These are phyloP conservation scores for Vaccinium corymbosum DNA, from an alignment of 148 eudicot species.

Conservation along the genomic window DNA sequence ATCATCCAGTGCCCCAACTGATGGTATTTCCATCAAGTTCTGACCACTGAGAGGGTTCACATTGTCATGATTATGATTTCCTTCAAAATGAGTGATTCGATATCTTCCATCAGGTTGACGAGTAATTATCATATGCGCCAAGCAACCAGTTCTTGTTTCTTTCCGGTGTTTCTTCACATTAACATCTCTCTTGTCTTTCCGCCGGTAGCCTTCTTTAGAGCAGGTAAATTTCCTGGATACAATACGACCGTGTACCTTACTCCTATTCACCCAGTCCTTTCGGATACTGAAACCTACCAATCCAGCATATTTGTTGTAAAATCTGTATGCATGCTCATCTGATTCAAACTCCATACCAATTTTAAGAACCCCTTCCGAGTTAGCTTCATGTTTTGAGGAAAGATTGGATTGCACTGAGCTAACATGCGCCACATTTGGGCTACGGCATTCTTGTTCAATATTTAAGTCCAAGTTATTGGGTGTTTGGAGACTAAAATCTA, in stretches of 20 bases:
- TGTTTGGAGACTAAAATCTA: slow-evolving; percentile 19
- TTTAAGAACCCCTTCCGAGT: slow-evolving; percentile 9
- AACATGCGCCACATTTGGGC: slow-evolving; percentile 12
- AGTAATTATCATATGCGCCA: slow-evolving; percentile 37
- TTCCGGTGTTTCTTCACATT: slow-evolving; percentile 38
- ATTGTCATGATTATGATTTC: slow-evolving; percentile 29
- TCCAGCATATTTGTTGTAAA: slow-evolving; percentile 33
- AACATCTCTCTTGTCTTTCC: slow-evolving; percentile 30
- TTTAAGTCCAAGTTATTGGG: slow-evolving; percentile 25
- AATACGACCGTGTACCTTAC: slow-evolving; percentile 37
- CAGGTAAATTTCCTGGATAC: slow-evolving; percentile 42
- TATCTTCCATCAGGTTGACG: slow-evolving; percentile 36
- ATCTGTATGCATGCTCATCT: slow-evolving; percentile 32
- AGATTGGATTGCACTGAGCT: slow-evolving; percentile 13
- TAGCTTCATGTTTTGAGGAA: slow-evolving; percentile 13
- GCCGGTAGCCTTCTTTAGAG: slow-evolving; percentile 37
- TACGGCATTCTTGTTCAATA: slow-evolving; percentile 14
- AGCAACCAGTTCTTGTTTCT: slow-evolving; percentile 43
- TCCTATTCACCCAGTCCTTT: slow-evolving; percentile 41
- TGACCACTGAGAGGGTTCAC: slow-evolving; percentile 13
- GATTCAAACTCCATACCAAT: slow-evolving; percentile 35
- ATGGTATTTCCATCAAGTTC: slow-evolving; percentile 7
- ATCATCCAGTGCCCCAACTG: neutral
- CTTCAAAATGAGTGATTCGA: slow-evolving; percentile 28
- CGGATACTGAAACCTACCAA: slow-evolving; percentile 36